Conservation (phyloP, 2,329 filamentous ascomycete genomes). For the Monosporascus ibericus region DNA sequence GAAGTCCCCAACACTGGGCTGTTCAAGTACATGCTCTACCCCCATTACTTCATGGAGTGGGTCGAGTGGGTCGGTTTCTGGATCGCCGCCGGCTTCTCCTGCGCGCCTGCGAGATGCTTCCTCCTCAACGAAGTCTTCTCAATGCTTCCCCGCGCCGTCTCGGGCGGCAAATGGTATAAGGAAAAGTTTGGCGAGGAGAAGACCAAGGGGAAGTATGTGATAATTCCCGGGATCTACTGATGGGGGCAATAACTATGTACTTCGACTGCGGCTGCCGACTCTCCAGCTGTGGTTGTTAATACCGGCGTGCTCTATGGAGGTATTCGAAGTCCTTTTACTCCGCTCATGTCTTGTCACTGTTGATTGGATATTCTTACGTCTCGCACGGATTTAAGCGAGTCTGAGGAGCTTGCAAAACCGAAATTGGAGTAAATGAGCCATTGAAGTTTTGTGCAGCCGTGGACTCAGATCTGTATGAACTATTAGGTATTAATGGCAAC, state of each 20-base stretch:
- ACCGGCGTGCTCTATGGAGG: no score
- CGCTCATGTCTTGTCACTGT: no score
- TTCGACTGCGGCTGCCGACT: neutral
- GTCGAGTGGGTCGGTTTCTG: constrained; percentile 90
- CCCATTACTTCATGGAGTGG: constrained; percentile 97
- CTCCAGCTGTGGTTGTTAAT: neutral
- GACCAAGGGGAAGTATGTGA: constrained; percentile 67
- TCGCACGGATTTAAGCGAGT: no score
- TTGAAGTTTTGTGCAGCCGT: no score
- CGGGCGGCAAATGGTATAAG: constrained; percentile 80
- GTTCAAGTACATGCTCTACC: constrained; percentile 78
- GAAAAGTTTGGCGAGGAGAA: constrained; percentile 81
- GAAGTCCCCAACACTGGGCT: constrained; percentile 77
- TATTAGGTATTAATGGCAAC: no score
- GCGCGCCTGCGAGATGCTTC: constrained; percentile 73
- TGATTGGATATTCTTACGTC: no score
- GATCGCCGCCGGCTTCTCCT: constrained; percentile 62
- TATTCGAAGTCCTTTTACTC: no score
- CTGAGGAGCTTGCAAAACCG: no score
- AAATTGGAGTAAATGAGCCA: no score
- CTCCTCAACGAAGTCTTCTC: constrained; percentile 80
- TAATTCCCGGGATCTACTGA: constrained; percentile 42
- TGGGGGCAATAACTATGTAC: neutral
- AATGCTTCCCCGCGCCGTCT: constrained; percentile 82
- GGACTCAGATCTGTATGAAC: no score